Conservation (phyloP, 768 basidiomycete genomes). For the Scleroderma citrinum region DNA sequence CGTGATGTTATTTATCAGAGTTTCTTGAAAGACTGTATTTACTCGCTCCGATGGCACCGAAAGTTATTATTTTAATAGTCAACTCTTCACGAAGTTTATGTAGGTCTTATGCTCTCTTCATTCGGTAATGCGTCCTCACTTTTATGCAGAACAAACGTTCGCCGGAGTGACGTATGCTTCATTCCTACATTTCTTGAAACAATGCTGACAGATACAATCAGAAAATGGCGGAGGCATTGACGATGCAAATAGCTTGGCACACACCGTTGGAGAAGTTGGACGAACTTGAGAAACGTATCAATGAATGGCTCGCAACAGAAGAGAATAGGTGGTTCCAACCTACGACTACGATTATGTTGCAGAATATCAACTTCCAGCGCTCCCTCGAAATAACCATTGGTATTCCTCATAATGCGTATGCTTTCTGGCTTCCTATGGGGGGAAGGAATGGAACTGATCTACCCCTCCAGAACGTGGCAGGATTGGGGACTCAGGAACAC, state of each 20-base stretch:
- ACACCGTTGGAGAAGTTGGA: constrained; percentile 71
- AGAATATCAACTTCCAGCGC: constrained; percentile 60
- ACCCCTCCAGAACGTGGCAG: constrained; percentile 27
- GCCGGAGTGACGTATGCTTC: constrained; percentile 56
- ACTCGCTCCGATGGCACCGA: constrained; percentile 68
- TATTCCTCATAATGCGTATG: constrained; percentile 49
- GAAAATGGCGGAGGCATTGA: constrained; percentile 64
- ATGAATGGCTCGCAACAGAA: constrained; percentile 73
- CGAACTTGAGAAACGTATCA: constrained; percentile 57
- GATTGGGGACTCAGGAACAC: constrained; percentile 59
- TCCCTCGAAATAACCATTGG: constrained; percentile 65
- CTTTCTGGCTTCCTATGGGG: constrained; percentile 3
- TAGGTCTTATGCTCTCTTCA: constrained; percentile 24
- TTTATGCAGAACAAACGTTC: constrained; percentile 54
- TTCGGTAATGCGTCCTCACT: background rate
- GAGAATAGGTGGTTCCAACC: constrained; percentile 77
- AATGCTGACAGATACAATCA: constrained; percentile 20
- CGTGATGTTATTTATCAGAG: background rate
- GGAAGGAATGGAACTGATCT: constrained; percentile 1
- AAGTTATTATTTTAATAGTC: constrained; percentile 78
- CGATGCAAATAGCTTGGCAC: constrained; percentile 70
- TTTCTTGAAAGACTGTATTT: constrained; percentile 51
- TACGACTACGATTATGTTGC: constrained; percentile 55
- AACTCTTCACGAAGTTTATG: constrained; percentile 72
- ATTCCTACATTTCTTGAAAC: background rate